Evolutionary conservation across 164 flowering plant genomes (phyloP), one percentile per base, ranked within the genome.

Genomic region (Piper betle): DNA sequence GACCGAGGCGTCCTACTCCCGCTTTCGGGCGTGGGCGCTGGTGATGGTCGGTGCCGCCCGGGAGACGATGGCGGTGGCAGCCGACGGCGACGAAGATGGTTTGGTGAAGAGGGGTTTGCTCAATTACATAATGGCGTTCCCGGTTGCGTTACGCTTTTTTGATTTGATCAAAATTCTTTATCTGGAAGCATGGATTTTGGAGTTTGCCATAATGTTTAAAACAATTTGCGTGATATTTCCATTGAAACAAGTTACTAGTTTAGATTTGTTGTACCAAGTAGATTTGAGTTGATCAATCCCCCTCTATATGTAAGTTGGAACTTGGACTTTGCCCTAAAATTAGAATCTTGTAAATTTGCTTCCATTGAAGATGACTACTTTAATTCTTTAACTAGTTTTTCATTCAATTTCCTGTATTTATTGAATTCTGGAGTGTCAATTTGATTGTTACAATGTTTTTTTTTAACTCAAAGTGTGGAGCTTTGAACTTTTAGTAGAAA

Each of bases 1-100:
- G 69, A 93, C 98, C 0, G 96, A 93, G 76, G 98, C 98, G 0
- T 83, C 96, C 5, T 93, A 87, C 71, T 86, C 98, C 58, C 80
- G 98, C 82, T n/a, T 87, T 62, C 50, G 91, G 78, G 88, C 91
- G 9, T 93, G 98, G 98, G 83, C 81, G 18, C 75, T 71, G 75
- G 80, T 93, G 33, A 69, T 84, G 71, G 59, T 86, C 0, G 94
- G 88, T 43, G 66, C 89, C 57, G 91, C 96, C 0, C 59, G 85
- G 65, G 82, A 75, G 68, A 85, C 87, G 52, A 73, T 83, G 64
- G 75, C 83, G 43, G 43, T 41, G 0, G 70, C 69, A 37, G 87
- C 84, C 41, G 81, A 68, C 54, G 54, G 61, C 61, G 65, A 77
- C 1, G 61, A 20, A 6, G 76, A 87, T 72, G 64, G 39, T 0